A percentile compares a stretch with the other conserved stretches of the same genome.
Evolutionary conservation across 164 flowering plant genomes (phyloP).

Genomic region (Nymphaea thermarum): DNA sequence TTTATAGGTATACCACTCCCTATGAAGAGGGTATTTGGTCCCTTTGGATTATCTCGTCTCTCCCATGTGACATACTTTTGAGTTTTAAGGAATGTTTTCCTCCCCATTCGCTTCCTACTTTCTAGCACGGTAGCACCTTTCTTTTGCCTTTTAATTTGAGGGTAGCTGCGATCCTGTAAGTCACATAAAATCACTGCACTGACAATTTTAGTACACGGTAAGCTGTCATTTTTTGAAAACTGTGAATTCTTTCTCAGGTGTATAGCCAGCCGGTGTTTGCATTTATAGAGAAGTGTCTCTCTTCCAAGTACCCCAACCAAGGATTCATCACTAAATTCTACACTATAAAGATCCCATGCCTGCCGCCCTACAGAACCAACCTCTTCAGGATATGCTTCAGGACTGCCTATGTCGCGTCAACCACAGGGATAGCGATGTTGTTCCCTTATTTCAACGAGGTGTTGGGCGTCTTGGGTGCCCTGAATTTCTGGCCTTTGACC

Average conservation of each 20-base stretch:
- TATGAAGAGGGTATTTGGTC: no score
- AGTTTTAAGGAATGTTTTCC: no score
- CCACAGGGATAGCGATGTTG: slow-evolving; percentile 41
- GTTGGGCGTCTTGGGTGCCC: slow-evolving; percentile 49
- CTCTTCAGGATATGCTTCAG: slow-evolving; percentile 30
- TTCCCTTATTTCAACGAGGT: slow-evolving; percentile 66
- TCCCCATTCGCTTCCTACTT: no score
- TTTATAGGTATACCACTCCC: no score
- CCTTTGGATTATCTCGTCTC: no score
- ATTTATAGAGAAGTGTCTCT: slow-evolving; percentile 27
- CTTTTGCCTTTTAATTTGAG: no score
- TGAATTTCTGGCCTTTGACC: slow-evolving; percentile 54
- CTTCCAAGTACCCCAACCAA: slow-evolving; percentile 24
- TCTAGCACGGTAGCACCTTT: no score
- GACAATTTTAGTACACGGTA: no score
- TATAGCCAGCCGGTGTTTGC: slow-evolving; percentile 50
- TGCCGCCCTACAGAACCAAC: slow-evolving; percentile 22
- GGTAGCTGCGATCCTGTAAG: no score
- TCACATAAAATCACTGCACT: no score
- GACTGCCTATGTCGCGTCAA: slow-evolving; percentile 35
- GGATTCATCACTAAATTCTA: slow-evolving; percentile 26
- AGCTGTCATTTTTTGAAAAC: no score
- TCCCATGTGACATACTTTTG: no score
- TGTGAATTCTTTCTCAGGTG: slow-evolving; percentile 17
- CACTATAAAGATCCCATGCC: slow-evolving; percentile 23